Evolutionary conservation across 805 yeast species (phyloP), one percentile per base, ranked within the genome.

Genomic region (Zygosaccharomyces rouxii): DNA sequence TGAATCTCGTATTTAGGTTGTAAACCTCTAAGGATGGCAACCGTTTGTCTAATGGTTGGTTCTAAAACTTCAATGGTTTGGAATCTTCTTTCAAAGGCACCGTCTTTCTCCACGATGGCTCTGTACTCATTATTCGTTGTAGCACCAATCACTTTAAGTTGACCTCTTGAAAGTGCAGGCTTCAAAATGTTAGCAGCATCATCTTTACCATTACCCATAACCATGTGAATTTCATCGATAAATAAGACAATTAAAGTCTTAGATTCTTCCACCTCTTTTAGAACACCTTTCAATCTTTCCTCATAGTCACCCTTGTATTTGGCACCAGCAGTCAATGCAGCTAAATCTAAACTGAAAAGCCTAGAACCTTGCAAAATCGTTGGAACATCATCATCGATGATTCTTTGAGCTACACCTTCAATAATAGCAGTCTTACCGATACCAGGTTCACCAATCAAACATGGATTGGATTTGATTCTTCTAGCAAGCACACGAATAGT

Each of bases 291-390:
- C 64, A 94, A 78, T 72, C 99, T 83, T 73, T 94, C 99, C 74
- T 94, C 99, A 63, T 92, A 94, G 66, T 94, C 99, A 71, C 99
- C 99, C 69, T 92, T 95, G 71, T 89, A 90, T 67, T 94, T 94
- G 50, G 99, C 98, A 71, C 99, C 99, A 5, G 99, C 99, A 53
- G 95, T 92, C 60, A 94, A 78, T 1, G 98, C 95, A 54, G 99
- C 99, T 57, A 94, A 75, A 68, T 94, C 99, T 53, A 94, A 76
- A 14, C 97, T 86, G 66, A 84, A 92, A 48, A 94, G 74, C 54
- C 84, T 82, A 55, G 96, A 83, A 50, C 81, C 81, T 52, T 86
- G 86, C 56, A 94, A 75, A 54, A 92, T 88, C 22, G 82, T 79
- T 38, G 99, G 99, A 13, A 94, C 96, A 69, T 94, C 99, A 55